Evolutionary conservation across 163 green algal species (phyloP), one percentile per base, ranked within the genome.

Genomic region (Prototheca cutis): DNA sequence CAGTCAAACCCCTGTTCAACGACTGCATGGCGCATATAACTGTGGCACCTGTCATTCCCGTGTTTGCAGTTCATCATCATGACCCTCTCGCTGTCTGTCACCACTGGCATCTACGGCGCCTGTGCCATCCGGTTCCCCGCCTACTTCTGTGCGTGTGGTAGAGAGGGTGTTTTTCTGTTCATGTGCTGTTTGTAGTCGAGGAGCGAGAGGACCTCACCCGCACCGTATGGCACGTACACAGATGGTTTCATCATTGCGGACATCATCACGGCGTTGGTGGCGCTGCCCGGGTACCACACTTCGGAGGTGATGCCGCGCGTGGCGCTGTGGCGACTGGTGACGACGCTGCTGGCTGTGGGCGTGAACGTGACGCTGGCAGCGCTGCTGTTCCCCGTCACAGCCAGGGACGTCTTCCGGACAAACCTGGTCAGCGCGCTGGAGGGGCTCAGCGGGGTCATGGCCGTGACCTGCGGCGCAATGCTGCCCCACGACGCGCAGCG

Each of bases 261-360:
- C 19, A 45, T 69, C 21, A 63, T 62, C 4, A 25, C 63, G 47
- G 55, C n/a, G 4, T n/a, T 63, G 19, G 48, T 53, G 6, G 62
- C 62, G 28, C 55, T 64, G 33, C 62, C 62, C 5, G 62, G 62
- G 15, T 69, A 53, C 19, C 13, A 57, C 32, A 29, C 0, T 10
- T 7, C 52, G 34, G 3, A 24, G 2, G 21, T 36, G 1, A 15
- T 39, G 48, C 62, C 62, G 6, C 2, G 27, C 4, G 34, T 69
- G 10, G 62, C 62, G 21, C 48, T 70, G 55, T 70, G 63, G 63
- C 48, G 63, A 0, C n/a, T 53, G 32, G 39, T 55, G 15, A 58
- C 27, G 28, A 70, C 55, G 1, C 25, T 32, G 21, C 31, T 66
- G 19, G 59, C 48, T n/a, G 8, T 59, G 4, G 48, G 36, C 4